Percentiles rank a stretch among this genome's conserved stretches.
Conservation (phyloP, 129 eudicot genomes). For the Erigeron canadensis region DNA sequence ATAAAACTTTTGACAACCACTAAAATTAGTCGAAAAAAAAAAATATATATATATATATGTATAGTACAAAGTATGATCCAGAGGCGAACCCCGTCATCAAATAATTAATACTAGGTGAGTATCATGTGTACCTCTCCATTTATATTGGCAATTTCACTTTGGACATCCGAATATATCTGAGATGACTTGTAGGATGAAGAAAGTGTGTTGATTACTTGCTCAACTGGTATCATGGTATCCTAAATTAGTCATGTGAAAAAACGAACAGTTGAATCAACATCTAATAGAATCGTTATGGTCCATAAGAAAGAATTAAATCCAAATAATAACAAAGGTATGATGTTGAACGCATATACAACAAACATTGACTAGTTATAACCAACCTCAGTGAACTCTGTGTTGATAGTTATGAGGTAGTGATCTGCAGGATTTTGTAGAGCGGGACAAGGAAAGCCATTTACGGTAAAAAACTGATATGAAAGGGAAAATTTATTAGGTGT, state of each 20-base stretch:
- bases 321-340: background rate
- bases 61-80: too few species aligned
- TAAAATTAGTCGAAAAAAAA: too few species aligned
- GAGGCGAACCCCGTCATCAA: too few species aligned
- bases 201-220: conserved; percentile 46
- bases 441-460: conserved; percentile 59
- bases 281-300: background rate
- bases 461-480: conserved; percentile 50
- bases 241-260: conserved; percentile 20
- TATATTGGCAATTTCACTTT: conserved; percentile 40
- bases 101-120: too few species aligned
- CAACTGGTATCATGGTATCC: conserved; percentile 43
- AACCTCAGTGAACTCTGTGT: conserved; percentile 73
- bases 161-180: conserved; percentile 32
- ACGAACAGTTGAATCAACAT: conserved; percentile 1
- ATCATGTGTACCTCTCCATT: conserved; percentile 39
- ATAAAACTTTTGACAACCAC: too few species aligned
- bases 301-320: background rate
- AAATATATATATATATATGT: too few species aligned
- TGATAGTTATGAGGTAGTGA: conserved; percentile 62
- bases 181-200: conserved; percentile 55
- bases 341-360: background rate
- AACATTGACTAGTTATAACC: background rate
- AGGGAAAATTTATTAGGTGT: background rate
- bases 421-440: conserved; percentile 57